phyloP scores from a whole-genome alignment of 1,139 yeast species.

The Scheffersomyces quercinus region DNA sequence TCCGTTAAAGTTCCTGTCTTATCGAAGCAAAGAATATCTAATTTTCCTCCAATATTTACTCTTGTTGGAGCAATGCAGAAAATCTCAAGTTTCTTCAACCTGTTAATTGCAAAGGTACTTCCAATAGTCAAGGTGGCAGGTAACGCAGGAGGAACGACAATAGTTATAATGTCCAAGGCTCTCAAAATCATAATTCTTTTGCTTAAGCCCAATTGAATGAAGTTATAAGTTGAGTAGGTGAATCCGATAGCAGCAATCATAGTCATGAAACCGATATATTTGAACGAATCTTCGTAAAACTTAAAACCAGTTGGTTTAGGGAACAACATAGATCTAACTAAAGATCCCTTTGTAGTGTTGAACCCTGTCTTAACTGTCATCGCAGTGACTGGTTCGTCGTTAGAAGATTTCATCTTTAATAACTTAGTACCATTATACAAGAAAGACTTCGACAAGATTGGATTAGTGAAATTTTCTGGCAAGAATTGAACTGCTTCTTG shows the following conservation, averaged over 20 bases:
- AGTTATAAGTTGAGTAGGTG: slow-evolving; percentile 77
- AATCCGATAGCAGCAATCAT: slow-evolving; percentile 84
- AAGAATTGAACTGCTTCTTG: slow-evolving; percentile 60
- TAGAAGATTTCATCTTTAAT: slow-evolving; percentile 69
- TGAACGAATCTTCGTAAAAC: slow-evolving; percentile 90
- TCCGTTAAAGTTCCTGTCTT: slow-evolving; percentile 97
- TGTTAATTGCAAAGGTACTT: slow-evolving; percentile 82
- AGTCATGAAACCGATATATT: slow-evolving; percentile 94
- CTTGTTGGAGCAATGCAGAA: slow-evolving; percentile 93
- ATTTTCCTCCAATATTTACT: slow-evolving; percentile 91
- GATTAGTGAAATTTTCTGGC: slow-evolving; percentile 61
- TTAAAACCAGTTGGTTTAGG: slow-evolving; percentile 95
- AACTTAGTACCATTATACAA: slow-evolving; percentile 87
- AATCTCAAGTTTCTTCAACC: slow-evolving; percentile 64
- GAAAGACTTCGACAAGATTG: slow-evolving; percentile 69
- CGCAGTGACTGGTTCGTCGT: slow-evolving; percentile 79
- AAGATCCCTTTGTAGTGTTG: slow-evolving; percentile 93
- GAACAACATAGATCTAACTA: slow-evolving; percentile 91
- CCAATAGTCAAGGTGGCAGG: slow-evolving; percentile 98
- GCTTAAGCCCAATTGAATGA: slow-evolving; percentile 72
- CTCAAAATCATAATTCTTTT: slow-evolving; percentile 72
- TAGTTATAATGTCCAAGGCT: slow-evolving; percentile 90
- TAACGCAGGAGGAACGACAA: slow-evolving; percentile 97
- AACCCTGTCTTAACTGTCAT: slow-evolving; percentile 89
- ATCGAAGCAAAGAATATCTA: slow-evolving; percentile 90